Base-by-base conservation (phyloP, 2,329 filamentous ascomycete genomes). In the Sarocladium brachiariae region DNA sequence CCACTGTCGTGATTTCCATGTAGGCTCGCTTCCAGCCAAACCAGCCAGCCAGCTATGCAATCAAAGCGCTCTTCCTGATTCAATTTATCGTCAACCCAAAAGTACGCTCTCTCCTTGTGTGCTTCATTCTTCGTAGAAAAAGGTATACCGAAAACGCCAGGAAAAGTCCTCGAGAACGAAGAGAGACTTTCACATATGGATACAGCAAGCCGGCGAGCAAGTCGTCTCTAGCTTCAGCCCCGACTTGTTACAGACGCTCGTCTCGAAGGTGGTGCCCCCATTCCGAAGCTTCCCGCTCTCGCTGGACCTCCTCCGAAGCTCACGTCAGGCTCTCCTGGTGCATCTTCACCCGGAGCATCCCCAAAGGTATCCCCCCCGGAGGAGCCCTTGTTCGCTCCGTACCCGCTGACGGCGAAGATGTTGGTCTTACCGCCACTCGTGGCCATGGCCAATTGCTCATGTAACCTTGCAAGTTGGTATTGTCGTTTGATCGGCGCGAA, bases 341-440 rank as follows among this genome's bases (percentile, higher is more conserved):
- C 79, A 57, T 82, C 79, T 52, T 80, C 78, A 41, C 38, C 39
- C 5, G 37, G 38, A n/a, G 53, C 9, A 70, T 56, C 10, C 69
- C 73, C 0, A 70, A 70, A 56, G 80, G 76, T 4, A 69, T 71
- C 0, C 77, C 73, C 0, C 75, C 69, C 21, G 80, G n/a, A n/a
- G n/a, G n/a, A n/a, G n/a, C n/a, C 65, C 55, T 67, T 76, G 62
- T 83, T 80, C 13, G 74, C 71, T 2, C 80, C 80, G 53, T 69
- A 76, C 10, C 79, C 79, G 16, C 25, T 39, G 3, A 54, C 53
- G 13, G 53, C 47, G 63, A 84, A 85, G 21, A 85, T 85, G 55
- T 84, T 85, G 52, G 78, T 75, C 18, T 78, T 76, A 8, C 81
- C 81, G 35, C 80, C 80, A 54, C 84, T 86, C 0, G 83, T 84